Evolutionary conservation across 179 eudicot species (phyloP).

Genomic region (Beta macrorhiza): DNA sequence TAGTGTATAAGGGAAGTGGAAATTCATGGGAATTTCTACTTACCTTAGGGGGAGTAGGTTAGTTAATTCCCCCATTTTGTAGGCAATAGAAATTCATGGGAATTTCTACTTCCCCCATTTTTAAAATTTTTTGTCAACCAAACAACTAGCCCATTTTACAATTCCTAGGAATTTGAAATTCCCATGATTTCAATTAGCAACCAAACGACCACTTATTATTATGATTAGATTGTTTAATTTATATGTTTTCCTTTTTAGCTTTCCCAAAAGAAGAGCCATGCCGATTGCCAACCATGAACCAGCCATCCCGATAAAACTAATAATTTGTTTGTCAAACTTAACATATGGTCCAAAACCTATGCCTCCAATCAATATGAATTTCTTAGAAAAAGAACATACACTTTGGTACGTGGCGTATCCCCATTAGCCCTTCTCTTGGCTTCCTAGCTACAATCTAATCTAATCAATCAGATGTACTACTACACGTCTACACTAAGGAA

Average conservation of each 20-base stretch:
- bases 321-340: constrained; percentile 6
- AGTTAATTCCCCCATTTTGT: no score
- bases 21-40: no score
- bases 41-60: no score
- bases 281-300: constrained; percentile 21
- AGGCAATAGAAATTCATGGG: no score
- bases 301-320: not conserved
- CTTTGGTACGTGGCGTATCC: constrained; percentile 13
- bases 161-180: no score
- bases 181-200: no score
- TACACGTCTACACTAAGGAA: not conserved
- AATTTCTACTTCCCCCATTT: no score
- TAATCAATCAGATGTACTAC: not conserved
- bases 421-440: not conserved
- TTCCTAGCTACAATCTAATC: constrained; percentile 1
- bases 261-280: constrained; percentile 23
- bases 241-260: constrained; percentile 11
- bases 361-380: constrained; percentile 17
- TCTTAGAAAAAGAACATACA: not conserved
- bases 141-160: no score
- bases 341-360: constrained; percentile 13
- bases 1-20: no score
- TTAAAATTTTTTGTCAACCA: no score
- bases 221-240: not conserved
- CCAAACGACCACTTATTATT: not conserved